Percentiles rank a stretch among this genome's conserved stretches.
Conservation (phyloP, 202 grass and related monocot species). For the Thinopyrum obtusiflorum region DNA sequence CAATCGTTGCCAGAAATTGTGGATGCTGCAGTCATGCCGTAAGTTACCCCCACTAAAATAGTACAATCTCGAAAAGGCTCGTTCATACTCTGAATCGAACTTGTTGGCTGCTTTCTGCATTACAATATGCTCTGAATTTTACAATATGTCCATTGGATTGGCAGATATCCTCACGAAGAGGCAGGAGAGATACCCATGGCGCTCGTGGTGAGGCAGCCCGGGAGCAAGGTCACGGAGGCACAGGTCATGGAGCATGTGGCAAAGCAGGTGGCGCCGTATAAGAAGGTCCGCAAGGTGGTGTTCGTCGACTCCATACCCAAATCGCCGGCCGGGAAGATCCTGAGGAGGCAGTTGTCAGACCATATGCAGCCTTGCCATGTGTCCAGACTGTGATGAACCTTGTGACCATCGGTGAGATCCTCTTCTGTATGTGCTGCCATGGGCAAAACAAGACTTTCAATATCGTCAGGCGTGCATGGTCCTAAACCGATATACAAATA, state of each 20-base stretch:
- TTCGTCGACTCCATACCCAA: conserved; percentile 65
- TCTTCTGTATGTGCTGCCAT: not conserved
- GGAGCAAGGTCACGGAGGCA: conserved; percentile 53
- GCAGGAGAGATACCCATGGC: conserved; percentile 72
- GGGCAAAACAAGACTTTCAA: not conserved
- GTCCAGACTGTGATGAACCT: conserved; percentile 43
- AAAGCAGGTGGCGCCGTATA: conserved; percentile 66
- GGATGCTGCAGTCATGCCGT: conserved; percentile 75
- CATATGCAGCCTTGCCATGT: not conserved
- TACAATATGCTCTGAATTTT: not conserved
- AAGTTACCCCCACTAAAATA: not conserved
- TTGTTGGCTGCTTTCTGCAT: too few species aligned
- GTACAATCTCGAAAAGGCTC: too few species aligned
- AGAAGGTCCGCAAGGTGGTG: conserved; percentile 69
- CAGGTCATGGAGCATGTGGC: conserved; percentile 71
- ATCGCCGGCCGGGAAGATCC: conserved; percentile 66
- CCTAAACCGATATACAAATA: not conserved
- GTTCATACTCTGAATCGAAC: too few species aligned
- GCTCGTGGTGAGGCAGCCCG: conserved; percentile 55
- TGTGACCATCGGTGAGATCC: not conserved
- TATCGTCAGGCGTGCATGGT: not conserved
- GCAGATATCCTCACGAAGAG: conserved; percentile 69
- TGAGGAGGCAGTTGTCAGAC: conserved; percentile 58
- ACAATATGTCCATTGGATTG: not conserved
- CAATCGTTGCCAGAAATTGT: conserved; percentile 49